Conservation (phyloP, 805 yeast species). For the Schizosaccharomyces lindneri region DNA sequence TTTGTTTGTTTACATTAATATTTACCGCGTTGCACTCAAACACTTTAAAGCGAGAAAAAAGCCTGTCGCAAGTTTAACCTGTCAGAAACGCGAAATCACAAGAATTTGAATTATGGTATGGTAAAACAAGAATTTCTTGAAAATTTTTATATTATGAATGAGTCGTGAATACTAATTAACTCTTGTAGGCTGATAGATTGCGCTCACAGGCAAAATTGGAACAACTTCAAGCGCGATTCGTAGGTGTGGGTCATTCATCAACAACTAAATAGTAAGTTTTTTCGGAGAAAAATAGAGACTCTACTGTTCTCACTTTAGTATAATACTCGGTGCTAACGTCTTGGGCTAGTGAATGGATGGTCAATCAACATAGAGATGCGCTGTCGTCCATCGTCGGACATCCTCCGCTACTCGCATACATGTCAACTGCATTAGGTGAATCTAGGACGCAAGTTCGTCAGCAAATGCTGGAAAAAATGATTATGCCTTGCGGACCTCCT, state of each 20-base stretch:
- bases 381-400: slow-evolving; percentile 38
- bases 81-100: too few relatives aligned
- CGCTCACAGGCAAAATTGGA: slow-evolving; percentile 10
- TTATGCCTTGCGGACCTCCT: slow-evolving; percentile 12
- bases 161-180: neutral
- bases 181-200: slow-evolving; percentile 8
- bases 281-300: too few relatives aligned
- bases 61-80: too few relatives aligned
- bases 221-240: slow-evolving; percentile 14
- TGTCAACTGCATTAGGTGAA: slow-evolving; percentile 27
- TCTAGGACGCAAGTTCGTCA: slow-evolving; percentile 13
- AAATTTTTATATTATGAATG: too few relatives aligned
- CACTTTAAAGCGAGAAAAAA: too few relatives aligned
- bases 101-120: too few relatives aligned
- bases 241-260: slow-evolving; percentile 54
- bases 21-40: too few relatives aligned
- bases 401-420: slow-evolving; percentile 26
- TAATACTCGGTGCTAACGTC: neutral
- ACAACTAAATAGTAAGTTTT: slow-evolving; percentile 26
- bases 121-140: too few relatives aligned
- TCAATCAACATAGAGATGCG: slow-evolving; percentile 43
- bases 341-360: slow-evolving; percentile 30
- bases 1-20: too few relatives aligned
- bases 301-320: neutral
- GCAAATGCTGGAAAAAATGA: slow-evolving; percentile 12